Conservation (phyloP, 441 rosid genomes). For the Erodium chrysanthum region DNA sequence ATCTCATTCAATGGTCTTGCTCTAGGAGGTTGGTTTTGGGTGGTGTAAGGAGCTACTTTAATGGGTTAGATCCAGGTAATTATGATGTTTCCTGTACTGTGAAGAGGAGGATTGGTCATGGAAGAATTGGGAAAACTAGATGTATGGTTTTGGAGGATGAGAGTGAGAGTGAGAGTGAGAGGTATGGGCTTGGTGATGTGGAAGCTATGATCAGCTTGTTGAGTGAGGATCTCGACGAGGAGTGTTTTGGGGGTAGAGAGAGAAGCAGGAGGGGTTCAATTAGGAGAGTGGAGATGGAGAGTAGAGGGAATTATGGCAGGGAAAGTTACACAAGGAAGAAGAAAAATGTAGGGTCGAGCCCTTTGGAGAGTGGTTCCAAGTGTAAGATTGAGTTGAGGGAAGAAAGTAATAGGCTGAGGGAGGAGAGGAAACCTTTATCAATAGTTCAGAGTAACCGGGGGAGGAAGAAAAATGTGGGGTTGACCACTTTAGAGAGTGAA, state of each 20-base stretch:
- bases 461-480: constrained; percentile 15
- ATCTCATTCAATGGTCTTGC: constrained; percentile 52
- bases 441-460: neutral
- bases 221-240: constrained; percentile 51
- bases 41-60: constrained; percentile 23
- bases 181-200: constrained; percentile 39
- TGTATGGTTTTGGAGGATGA: constrained; percentile 28
- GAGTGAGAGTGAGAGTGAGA: constrained; percentile 22
- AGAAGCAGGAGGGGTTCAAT: constrained; percentile 18
- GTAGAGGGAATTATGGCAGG: constrained; percentile 19
- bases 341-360: constrained; percentile 24
- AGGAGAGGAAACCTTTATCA: constrained; percentile 19
- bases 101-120: constrained; percentile 22
- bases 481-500: neutral
- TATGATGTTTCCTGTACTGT: constrained; percentile 39
- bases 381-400: constrained; percentile 26
- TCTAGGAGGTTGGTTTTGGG: constrained; percentile 43
- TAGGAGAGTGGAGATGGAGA: constrained; percentile 26
- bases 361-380: constrained; percentile 28
- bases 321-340: constrained; percentile 17
- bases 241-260: constrained; percentile 25
- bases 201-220: constrained; percentile 69
- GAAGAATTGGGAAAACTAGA: constrained; percentile 28
- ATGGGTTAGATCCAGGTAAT: constrained; percentile 23
- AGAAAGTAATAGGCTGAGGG: constrained; percentile 25